These are phyloP conservation scores for Coemansia sp. DNA, from an alignment of 192 early-diverging fungal species.

Conservation along the genomic window DNA sequence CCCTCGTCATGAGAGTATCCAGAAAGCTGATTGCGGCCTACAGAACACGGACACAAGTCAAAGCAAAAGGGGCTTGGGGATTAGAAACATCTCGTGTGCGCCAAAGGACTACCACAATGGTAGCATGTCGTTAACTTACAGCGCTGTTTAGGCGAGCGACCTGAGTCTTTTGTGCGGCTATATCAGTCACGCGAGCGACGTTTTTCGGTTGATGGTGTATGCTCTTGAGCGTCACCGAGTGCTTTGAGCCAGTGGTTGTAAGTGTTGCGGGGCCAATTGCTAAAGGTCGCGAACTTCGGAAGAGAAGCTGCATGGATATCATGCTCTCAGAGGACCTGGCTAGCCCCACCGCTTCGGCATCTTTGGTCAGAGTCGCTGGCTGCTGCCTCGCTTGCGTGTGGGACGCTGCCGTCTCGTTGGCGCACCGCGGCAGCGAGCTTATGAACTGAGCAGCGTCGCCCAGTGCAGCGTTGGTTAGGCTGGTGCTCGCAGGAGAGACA, in stretches of 20 bases:
- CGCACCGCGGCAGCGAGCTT: no score
- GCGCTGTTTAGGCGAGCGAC: constrained; percentile 19
- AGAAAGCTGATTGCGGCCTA: constrained; percentile 43
- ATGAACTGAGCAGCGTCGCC: neutral
- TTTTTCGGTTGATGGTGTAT: constrained; percentile 3
- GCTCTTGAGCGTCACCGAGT: neutral
- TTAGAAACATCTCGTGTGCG: no score
- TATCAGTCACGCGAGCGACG: neutral
- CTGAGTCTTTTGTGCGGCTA: constrained; percentile 16
- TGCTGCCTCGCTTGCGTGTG: neutral
- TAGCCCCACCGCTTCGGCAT: neutral
- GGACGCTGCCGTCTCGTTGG: neutral
- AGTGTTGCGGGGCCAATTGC: constrained; percentile 35
- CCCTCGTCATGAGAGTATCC: constrained; percentile 14
- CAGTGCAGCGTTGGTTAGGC: neutral
- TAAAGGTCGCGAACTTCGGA: neutral
- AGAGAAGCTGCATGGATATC: constrained; percentile 25
- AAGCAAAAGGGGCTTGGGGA: no score
- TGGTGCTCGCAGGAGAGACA: neutral
- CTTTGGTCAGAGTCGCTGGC: neutral
- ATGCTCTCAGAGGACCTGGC: constrained; percentile 13
- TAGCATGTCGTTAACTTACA: constrained; percentile 14
- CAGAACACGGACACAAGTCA: neutral
- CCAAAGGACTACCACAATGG: no score
- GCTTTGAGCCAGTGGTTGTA: neutral